phyloP scores from a whole-genome alignment of 169 alveolate species.

The Cryptosporidium meleagridis region DNA sequence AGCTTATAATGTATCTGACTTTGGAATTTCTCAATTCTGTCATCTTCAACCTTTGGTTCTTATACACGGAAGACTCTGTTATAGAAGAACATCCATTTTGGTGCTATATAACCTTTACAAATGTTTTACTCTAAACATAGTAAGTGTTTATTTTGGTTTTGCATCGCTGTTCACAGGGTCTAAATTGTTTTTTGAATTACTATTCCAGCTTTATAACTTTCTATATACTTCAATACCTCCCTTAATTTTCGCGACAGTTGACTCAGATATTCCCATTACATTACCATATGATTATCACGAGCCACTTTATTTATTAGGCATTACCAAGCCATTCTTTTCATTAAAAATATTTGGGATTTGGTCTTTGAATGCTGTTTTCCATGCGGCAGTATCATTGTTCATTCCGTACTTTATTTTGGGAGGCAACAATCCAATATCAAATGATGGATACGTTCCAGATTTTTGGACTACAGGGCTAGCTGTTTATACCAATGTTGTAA shows the following conservation, averaged over 20 bases:
- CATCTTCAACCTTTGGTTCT: slow-evolving; percentile 86
- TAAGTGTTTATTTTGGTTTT: slow-evolving; percentile 92
- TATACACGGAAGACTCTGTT: slow-evolving; percentile 89
- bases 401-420: slow-evolving; percentile 48
- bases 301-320: slow-evolving; percentile 65
- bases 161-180: slow-evolving; percentile 93
- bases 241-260: slow-evolving; percentile 85
- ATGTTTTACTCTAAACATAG: slow-evolving; percentile 93
- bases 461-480: slow-evolving; percentile 82
- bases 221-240: slow-evolving; percentile 94
- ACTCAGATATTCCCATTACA: slow-evolving; percentile 81
- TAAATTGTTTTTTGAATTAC: slow-evolving; percentile 92
- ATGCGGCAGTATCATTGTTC: slow-evolving; percentile 46
- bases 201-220: slow-evolving; percentile 94
- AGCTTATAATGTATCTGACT: slow-evolving; percentile 92
- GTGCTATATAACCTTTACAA: slow-evolving; percentile 97
- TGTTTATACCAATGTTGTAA: slow-evolving; percentile 78
- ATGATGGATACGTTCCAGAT: slow-evolving; percentile 70
- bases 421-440: slow-evolving; percentile 59
- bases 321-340: slow-evolving; percentile 50
- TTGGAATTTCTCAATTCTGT: slow-evolving; percentile 89
- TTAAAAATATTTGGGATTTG: slow-evolving; percentile 29
- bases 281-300: slow-evolving; percentile 70
- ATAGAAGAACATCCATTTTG: slow-evolving; percentile 84
- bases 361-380: slow-evolving; percentile 40